Base-by-base conservation (phyloP, 2,329 filamentous ascomycete species). In the Exophiala calicioides region DNA sequence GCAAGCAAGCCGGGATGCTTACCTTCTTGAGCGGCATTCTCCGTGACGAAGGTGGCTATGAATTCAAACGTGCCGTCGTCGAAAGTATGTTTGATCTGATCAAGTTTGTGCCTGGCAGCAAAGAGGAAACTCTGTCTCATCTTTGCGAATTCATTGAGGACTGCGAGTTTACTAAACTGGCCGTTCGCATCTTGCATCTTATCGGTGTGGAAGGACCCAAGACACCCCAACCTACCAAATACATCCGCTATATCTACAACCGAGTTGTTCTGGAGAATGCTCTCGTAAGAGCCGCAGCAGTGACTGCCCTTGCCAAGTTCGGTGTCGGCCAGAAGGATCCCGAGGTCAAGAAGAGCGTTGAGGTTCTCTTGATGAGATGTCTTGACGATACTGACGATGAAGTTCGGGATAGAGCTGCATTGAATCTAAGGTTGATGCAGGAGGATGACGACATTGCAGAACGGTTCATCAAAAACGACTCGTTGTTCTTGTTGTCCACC, bases 31-130 rank as follows among this genome's bases (percentile, higher is more conserved):
- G 91, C 63, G 88, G 90, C n/a, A 95, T 97, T 48, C 76, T 98
- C 41, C 84, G 93, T 20, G 93, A 98, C 60, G 93, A 98, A 71
- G 93, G 93, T 59, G 93, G 93, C 47, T 98, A 95, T 67, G 93
- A 97, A 53, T 98, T 98, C 73, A 98, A 98, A 81, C 85, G 89
- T 47, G 86, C 89, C 41, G 91, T 98, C 8, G 91, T 98, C 15
- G 93, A 98, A 75, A 95, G 90, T 77, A 97, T 98, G 84, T 97
- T 98, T 64, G 93, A 98, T 62, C 75, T 98, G 45, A 97, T 98
- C 76, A 96, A 97, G 69, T 98, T 98, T 62, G 91, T 98, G 3
- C 93, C 93, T 1, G 93, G 96, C 50, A 83, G 80, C 61, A 83
- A 82, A 63, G 82, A 86, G 66, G 82, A 86, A 57, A 91, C 93